Percentiles rank a stretch among this genome's conserved stretches.
Conservation (phyloP, 257 asterid species). For the Solanum phureja region DNA sequence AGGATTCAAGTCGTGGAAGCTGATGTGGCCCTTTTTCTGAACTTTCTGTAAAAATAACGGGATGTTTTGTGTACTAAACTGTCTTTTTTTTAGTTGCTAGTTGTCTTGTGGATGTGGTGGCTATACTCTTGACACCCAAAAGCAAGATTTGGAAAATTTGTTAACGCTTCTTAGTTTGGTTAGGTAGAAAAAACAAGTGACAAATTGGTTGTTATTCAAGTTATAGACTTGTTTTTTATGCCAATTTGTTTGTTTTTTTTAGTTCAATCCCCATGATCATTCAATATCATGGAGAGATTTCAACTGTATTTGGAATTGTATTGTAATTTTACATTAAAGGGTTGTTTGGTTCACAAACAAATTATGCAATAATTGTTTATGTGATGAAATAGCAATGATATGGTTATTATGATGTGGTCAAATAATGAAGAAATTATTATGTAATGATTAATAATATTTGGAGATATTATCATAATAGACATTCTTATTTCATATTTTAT, state of each 20-base stretch:
- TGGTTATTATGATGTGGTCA: background rate
- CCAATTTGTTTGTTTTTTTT: background rate
- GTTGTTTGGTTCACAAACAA: background rate
- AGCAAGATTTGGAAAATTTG: background rate
- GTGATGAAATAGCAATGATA: background rate
- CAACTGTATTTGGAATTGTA: background rate
- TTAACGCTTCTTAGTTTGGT: background rate
- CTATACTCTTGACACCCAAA: background rate
- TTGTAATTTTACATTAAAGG: background rate
- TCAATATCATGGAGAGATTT: background rate
- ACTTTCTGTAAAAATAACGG: background rate
- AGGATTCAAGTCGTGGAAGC: background rate
- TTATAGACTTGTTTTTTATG: background rate
- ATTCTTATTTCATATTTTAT: background rate
- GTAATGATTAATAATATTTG: background rate
- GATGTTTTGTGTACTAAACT: background rate
- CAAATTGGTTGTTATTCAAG: background rate
- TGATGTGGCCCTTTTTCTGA: fast-evolving
- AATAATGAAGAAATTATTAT: background rate
- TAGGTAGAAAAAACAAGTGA: background rate
- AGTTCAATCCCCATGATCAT: background rate
- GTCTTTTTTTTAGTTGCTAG: background rate
- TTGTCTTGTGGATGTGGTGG: slow-evolving; percentile 6
- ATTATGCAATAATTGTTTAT: background rate
- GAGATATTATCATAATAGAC: background rate